Base-by-base conservation (phyloP, 208 protist species). In the Acanthamoeba lenticulata region DNA sequence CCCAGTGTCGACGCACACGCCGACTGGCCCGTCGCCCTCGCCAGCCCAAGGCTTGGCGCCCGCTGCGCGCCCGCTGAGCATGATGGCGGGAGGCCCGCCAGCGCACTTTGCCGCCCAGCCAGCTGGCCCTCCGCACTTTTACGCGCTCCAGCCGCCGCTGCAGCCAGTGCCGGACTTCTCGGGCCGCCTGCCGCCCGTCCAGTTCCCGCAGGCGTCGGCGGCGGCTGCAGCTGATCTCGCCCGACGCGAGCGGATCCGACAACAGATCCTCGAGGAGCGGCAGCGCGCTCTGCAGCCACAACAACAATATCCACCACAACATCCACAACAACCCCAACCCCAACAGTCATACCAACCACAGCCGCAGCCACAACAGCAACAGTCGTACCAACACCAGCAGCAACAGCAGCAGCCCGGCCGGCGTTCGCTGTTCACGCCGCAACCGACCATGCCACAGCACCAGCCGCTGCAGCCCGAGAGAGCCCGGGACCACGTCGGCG, bases 211-310 rank as follows among this genome's bases (percentile, higher is more conserved):
- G 42, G 74, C n/a, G 40, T 55, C 44, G 4, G 27, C 36, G 17
- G 42, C 17, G 5, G 15, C n/a, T 15, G 1, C 65, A 34, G 13
- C 34, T 9, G 74, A 85, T 49, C 40, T 52, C 4, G 74, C 74
- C 11, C 74, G n/a, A 27, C 69, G 74, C 42, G 74, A 85, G 74
- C 36, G 74, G 15, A 85, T 85, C 36, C 36, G 74, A 52, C 74
- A 52, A 29, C 74, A 85, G 74, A 85, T 85, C 24, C 24, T 85
- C 9, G 74, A 29, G 0, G 42, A 85, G 42, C 36, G 74, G n/a
- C 74, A 52, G 24, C 74, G 74, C 13, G 74, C 42, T 1, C 67
- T 77, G 24, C 29, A 77, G 19, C 34, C 38, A 11, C 34, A 60
- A 60, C 21, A 11, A 27, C 52, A 60, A 60, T 60, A n/a, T 57